Evolutionary conservation across 257 asterid species (phyloP).

Genomic region (Marsdenia floribunda): DNA sequence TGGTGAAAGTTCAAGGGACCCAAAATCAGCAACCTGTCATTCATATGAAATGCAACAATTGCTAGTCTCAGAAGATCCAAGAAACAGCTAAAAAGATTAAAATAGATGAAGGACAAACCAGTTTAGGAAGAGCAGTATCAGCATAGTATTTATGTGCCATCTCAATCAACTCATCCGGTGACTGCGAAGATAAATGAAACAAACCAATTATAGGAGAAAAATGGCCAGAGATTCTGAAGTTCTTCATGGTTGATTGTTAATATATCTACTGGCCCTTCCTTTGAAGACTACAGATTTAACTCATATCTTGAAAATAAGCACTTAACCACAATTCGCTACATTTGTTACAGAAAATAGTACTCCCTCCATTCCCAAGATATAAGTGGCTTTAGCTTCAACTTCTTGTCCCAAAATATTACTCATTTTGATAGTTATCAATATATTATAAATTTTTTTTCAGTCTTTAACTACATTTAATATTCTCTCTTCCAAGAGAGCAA

Average conservation of each 20-base stretch:
- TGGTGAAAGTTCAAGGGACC: constrained; percentile 80
- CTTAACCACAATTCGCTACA: constrained; percentile 10
- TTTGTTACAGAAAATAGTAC: constrained; percentile 12
- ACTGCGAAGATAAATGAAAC: constrained; percentile 38
- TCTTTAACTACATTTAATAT: too few relatives aligned
- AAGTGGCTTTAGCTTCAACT: too few relatives aligned
- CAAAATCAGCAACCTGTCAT: constrained; percentile 77
- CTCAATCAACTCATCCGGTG: constrained; percentile 68
- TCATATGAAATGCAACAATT: constrained; percentile 11
- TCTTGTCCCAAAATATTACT: too few relatives aligned
- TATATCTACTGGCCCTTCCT: neutral
- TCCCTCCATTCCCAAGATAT: too few relatives aligned
- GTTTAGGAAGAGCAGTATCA: constrained; percentile 72
- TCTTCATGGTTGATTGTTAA: neutral
- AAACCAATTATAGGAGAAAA: constrained; percentile 24
- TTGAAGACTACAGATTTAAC: constrained; percentile 9
- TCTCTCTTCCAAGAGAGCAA: too few relatives aligned
- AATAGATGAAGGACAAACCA: constrained; percentile 31
- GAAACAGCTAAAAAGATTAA: constrained; percentile 8
- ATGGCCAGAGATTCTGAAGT: constrained; percentile 10
- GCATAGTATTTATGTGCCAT: constrained; percentile 68
- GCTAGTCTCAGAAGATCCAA: constrained; percentile 16
- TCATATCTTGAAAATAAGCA: constrained; percentile 7
- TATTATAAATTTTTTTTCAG: too few relatives aligned
- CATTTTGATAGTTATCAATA: too few relatives aligned